Base-by-base conservation (phyloP, 257 asterid genomes). In the Primulina eburnea region DNA sequence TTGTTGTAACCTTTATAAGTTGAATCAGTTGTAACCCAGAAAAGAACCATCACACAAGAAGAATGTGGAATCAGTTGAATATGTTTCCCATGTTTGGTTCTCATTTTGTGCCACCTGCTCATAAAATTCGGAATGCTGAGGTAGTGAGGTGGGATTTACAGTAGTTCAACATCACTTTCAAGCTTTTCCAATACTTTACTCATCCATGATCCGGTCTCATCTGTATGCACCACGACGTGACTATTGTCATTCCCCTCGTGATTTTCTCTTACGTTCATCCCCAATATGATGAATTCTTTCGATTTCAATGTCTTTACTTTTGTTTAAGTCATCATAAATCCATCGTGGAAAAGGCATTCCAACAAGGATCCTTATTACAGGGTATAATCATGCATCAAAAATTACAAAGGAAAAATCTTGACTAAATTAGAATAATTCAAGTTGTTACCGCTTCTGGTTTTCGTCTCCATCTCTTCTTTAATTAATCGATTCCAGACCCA, bases 151-250 rank as follows among this genome's bases (percentile, higher is more conserved):
- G 85, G 85, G 43, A 81, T 75, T 59, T 64, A 37, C 30, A 81
- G 8, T 29, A 26, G 32, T n/a, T 59, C 77, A 4, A 10, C 69
- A 33, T 70, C 81, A 16, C 77, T 63, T 75, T 81, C 83, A 18
- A 78, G 79, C 86, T 75, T 81, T 63, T 78, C 82, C 4, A 73
- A 24, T 4, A 69, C 76, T 66, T 59, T 72, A 69, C 69, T 68
- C 80, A 81, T 5, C 82, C 82, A 74, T 77, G 74, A 20, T 0
- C 20, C 0, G 80, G 78, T 62, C 72, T 67, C 77, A 77, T 72
- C 12, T 47, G 74, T 29, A 77, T 72, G 77, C 81, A 77, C 81
- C 81, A 77, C 18, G 72, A 18, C 12, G 71, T 77, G 20, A 77
- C 71, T 40, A 72, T 63, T 11, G 68, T 64, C 77, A 72, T 72